Percentiles rank a stretch among this genome's conserved stretches.
phyloP scores from a whole-genome alignment of 768 basidiomycete genomes.

The Phaffia australis region DNA sequence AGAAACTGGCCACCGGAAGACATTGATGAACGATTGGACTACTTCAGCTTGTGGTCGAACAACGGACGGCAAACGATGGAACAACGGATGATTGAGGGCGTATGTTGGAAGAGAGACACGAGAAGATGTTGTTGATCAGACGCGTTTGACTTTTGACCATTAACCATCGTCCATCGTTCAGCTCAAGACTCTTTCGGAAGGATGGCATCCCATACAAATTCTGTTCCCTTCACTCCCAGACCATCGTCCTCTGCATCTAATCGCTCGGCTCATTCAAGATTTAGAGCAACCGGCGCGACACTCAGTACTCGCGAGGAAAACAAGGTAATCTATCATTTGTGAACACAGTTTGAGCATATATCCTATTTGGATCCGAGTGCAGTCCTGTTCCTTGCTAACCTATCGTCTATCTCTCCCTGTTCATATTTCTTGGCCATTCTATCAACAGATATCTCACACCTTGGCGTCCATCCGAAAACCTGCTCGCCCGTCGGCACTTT shows the following conservation, averaged over 20 bases:
- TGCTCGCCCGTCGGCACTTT: background rate
- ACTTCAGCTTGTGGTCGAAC: too few species aligned
- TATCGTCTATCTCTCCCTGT: background rate
- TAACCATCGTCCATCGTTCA: too few species aligned
- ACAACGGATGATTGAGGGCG: too few species aligned
- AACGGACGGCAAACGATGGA: too few species aligned
- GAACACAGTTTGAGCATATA: background rate
- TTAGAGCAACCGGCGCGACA: constrained; percentile 6
- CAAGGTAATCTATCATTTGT: background rate
- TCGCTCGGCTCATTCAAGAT: background rate
- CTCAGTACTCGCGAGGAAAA: constrained; percentile 13
- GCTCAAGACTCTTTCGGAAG: too few species aligned
- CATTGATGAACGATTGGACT: too few species aligned
- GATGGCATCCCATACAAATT: background rate
- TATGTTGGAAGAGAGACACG: too few species aligned
- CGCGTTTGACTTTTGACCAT: too few species aligned
- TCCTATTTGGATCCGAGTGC: background rate
- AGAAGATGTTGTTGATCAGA: too few species aligned
- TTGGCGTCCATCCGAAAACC: constrained; percentile 13
- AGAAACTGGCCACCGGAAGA: too few species aligned
- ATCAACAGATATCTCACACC: constrained; percentile 10
- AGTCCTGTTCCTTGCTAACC: background rate
- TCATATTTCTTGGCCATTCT: too few species aligned
- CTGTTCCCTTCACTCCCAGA: constrained; percentile 19
- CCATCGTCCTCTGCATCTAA: constrained; percentile 4